Evolutionary conservation across 2,329 filamentous ascomycete genomes (phyloP).

Genomic region (Cercospora janseana): DNA sequence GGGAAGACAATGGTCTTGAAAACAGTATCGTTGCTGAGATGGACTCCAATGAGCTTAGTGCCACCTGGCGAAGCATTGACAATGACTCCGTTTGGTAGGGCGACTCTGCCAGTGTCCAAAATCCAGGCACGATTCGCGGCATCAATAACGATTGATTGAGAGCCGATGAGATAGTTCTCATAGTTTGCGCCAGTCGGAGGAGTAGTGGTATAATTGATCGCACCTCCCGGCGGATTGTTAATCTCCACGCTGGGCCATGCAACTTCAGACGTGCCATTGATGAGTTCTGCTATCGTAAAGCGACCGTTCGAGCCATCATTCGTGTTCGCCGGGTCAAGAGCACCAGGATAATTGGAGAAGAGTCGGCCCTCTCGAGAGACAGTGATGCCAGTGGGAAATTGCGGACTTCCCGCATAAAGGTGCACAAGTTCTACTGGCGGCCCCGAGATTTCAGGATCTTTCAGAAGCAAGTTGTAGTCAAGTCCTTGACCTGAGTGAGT

Average conservation of each 20-base stretch:
- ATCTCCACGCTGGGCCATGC: conserved; percentile 46
- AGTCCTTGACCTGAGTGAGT: conserved; percentile 7
- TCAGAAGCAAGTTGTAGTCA: neutral
- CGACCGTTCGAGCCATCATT: conserved; percentile 43
- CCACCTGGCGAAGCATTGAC: conserved; percentile 49
- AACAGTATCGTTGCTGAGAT: conserved; percentile 47
- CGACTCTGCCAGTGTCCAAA: conserved; percentile 52
- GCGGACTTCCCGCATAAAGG: conserved; percentile 54
- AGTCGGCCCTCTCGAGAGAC: conserved; percentile 52
- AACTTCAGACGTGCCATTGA: conserved; percentile 44
- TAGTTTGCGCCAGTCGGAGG: conserved; percentile 50
- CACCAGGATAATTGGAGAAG: conserved; percentile 54
- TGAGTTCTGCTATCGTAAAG: conserved; percentile 52
- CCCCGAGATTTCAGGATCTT: conserved; percentile 40
- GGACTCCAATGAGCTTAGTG: conserved; percentile 52
- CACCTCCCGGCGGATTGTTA: conserved; percentile 51
- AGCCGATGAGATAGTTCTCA: conserved; percentile 51
- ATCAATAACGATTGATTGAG: conserved; percentile 55
- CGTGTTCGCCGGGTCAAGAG: conserved; percentile 50
- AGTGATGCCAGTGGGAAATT: conserved; percentile 48
- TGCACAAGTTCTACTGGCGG: conserved; percentile 51
- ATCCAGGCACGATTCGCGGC: conserved; percentile 53
- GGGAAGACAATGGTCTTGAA: conserved; percentile 55
- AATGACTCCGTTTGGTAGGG: conserved; percentile 46
- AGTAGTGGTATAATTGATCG: conserved; percentile 52